Conservation (phyloP, 108 stramenopile genomes). For the Aurantiochytrium sp. region DNA sequence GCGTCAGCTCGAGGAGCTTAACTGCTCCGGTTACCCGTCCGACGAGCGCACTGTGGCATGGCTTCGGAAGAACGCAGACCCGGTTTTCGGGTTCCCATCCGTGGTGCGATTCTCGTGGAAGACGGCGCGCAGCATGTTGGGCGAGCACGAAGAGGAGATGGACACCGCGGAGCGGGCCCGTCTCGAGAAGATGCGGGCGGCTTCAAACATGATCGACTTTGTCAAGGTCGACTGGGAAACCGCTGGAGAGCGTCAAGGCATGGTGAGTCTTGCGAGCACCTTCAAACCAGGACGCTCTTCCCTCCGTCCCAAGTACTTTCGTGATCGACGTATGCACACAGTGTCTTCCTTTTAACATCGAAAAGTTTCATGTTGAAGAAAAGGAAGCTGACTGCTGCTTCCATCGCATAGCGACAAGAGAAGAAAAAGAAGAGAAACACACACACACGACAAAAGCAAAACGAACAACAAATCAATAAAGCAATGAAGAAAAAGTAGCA, state of each 20-base stretch:
- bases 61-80: not conserved
- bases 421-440: too few relatives aligned
- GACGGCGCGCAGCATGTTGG: not conserved
- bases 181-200: not conserved
- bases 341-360: not conserved
- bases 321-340: not conserved
- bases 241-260: not conserved
- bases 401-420: too few relatives aligned
- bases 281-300: not conserved
- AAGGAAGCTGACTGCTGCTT: not conserved
- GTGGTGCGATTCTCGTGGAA: constrained; percentile 10
- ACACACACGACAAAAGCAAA: too few relatives aligned
- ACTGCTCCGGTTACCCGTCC: not conserved
- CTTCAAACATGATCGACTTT: not conserved
- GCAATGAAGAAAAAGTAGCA: too few relatives aligned
- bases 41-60: not conserved
- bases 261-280: not conserved
- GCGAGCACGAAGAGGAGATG: not conserved
- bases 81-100: not conserved
- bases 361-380: not conserved
- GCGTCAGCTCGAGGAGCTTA: not conserved
- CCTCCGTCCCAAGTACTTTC: not conserved
- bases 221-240: not conserved
- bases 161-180: not conserved
- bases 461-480: too few relatives aligned